These are phyloP conservation scores for Andrographis paniculata DNA, from an alignment of 305 asterid species.

Conservation along the genomic window DNA sequence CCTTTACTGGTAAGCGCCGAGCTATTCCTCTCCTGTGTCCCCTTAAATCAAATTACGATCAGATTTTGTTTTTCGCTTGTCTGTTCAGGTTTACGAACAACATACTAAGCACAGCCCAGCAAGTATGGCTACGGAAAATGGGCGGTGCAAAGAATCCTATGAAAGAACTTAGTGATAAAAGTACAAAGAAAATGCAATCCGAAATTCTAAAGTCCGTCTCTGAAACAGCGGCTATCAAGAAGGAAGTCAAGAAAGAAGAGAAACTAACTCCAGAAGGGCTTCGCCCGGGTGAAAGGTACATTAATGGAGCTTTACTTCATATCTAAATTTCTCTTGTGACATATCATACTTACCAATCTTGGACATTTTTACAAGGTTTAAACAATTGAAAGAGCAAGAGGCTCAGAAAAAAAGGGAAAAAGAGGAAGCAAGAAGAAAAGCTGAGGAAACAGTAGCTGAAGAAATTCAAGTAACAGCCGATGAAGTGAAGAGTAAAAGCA, in stretches of 20 bases:
- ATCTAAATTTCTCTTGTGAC: conserved; percentile 2
- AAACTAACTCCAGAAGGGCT: conserved; percentile 46
- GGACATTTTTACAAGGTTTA: conserved; percentile 50
- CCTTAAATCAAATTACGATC: background rate
- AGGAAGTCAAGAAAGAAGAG: conserved; percentile 32
- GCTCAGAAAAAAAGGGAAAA: conserved; percentile 48
- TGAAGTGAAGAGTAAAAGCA: conserved; percentile 24
- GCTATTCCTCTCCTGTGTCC: conserved; percentile 4
- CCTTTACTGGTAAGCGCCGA: conserved; percentile 69
- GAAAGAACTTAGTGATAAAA: conserved; percentile 37
- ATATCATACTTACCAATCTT: conserved; percentile 11
- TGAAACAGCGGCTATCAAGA: conserved; percentile 36
- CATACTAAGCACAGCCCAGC: conserved; percentile 80
- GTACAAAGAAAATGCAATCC: conserved; percentile 35
- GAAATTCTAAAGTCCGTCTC: conserved; percentile 37
- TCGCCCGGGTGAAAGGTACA: conserved; percentile 93
- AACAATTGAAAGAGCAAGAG: conserved; percentile 87
- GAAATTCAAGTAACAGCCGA: conserved; percentile 23
- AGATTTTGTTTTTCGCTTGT: background rate
- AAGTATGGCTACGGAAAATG: conserved; percentile 82
- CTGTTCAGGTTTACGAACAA: conserved; percentile 87
- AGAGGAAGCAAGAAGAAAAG: conserved; percentile 55
- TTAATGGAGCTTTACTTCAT: conserved; percentile 11
- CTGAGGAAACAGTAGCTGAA: conserved; percentile 34
- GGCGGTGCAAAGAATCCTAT: conserved; percentile 79